A percentile compares a stretch with the other conserved stretches of the same genome.
Evolutionary conservation across 352 stramenopile genomes (phyloP).

Genomic region (Phytophthora cryptogea): DNA sequence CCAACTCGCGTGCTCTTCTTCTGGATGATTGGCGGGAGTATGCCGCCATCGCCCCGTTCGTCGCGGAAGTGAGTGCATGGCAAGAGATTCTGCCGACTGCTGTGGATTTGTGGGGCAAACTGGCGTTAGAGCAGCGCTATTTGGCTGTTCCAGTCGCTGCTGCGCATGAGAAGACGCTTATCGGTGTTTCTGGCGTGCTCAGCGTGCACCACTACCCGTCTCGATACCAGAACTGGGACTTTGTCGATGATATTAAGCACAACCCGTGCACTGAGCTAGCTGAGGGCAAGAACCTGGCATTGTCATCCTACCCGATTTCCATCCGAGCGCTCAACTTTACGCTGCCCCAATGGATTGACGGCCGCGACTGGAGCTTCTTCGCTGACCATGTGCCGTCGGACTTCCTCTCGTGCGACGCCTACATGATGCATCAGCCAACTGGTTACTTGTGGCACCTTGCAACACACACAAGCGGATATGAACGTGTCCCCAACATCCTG

Average conservation of each 20-base stretch:
- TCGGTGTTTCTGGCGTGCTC: conserved; percentile 74
- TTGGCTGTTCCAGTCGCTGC: conserved; percentile 73
- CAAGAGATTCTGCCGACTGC: conserved; percentile 52
- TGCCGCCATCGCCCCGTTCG: conserved; percentile 72
- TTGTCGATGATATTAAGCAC: conserved; percentile 78
- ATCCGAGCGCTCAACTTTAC: conserved; percentile 77
- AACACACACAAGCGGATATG: conserved; percentile 73
- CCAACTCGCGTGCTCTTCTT: conserved; percentile 43
- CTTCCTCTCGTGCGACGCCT: conserved; percentile 78
- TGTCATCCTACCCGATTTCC: conserved; percentile 78
- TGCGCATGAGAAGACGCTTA: conserved; percentile 51
- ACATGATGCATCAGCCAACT: conserved; percentile 60
- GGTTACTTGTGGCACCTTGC: conserved; percentile 74
- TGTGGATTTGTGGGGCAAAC: conserved; percentile 54
- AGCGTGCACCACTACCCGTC: conserved; percentile 82
- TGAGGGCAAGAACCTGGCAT: conserved; percentile 37
- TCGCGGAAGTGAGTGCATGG: conserved; percentile 62
- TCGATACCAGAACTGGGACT: conserved; percentile 89
- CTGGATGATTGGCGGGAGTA: conserved; percentile 75
- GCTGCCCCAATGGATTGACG: conserved; percentile 79
- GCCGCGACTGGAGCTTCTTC: conserved; percentile 76
- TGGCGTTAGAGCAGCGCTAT: conserved; percentile 57
- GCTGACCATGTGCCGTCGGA: conserved; percentile 57
- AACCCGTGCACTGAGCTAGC: conserved; percentile 68
- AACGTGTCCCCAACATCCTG: conserved; percentile 79